A percentile compares a stretch with the other conserved stretches of the same genome.
Evolutionary conservation across 768 basidiomycete species (phyloP).

Genomic region (Leccinum incarnatum): DNA sequence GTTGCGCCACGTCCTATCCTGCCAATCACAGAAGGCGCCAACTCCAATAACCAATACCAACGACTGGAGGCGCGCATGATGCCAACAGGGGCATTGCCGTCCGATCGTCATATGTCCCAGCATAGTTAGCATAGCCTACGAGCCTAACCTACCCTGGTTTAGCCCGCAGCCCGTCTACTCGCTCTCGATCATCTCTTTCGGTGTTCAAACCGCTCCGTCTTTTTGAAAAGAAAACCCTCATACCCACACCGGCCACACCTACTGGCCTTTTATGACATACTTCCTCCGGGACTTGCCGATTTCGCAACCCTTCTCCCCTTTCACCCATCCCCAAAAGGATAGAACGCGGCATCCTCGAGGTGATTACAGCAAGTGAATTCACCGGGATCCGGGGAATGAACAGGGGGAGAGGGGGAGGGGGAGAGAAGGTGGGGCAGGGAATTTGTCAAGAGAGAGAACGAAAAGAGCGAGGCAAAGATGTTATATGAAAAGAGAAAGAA

Average conservation of each 20-base stretch:
- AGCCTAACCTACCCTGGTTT: background rate
- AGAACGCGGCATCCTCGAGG: constrained; percentile 29
- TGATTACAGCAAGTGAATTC: constrained; percentile 27
- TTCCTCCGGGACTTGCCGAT: background rate
- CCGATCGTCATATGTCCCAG: background rate
- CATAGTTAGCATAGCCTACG: background rate
- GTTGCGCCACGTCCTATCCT: background rate
- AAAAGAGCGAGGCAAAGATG: constrained; percentile 1
- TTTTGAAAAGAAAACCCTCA: constrained; percentile 8
- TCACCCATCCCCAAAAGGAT: background rate
- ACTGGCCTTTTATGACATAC: background rate
- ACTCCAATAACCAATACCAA: background rate
- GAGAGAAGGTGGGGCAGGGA: background rate
- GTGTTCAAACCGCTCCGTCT: background rate
- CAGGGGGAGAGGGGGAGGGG: background rate
- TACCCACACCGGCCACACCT: constrained; percentile 10
- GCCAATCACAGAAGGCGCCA: background rate
- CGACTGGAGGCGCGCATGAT: background rate
- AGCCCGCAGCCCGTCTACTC: background rate
- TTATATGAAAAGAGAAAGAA: constrained; percentile 11
- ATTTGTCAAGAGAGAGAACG: constrained; percentile 5
- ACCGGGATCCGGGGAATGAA: constrained; percentile 3
- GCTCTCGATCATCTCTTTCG: background rate
- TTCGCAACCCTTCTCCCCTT: background rate
- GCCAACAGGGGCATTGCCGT: background rate